Evolutionary conservation across 2,329 filamentous ascomycete genomes (phyloP), one percentile per base, ranked within the genome.

Genomic region (Ilyonectria sp.): DNA sequence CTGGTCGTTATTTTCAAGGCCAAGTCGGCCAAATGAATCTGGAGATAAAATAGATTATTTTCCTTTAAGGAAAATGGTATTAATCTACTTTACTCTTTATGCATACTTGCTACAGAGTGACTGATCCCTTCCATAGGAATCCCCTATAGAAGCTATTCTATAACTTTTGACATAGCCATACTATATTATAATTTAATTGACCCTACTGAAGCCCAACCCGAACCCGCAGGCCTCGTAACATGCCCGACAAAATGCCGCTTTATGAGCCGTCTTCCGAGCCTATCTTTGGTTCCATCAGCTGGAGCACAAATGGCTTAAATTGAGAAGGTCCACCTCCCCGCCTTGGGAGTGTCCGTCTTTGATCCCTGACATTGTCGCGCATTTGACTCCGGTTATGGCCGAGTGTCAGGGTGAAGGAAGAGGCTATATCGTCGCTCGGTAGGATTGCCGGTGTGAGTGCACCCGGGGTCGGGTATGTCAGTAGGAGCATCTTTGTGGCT

Each of bases 311-410:
- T 17, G 59, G 63, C 35, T 54, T 63, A 29, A 69, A 52, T 44
- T 63, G 59, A 19, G 59, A 63, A n/a, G 67, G 63, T 19, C 59
- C 66, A 2, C 54, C 63, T 17, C 60, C 67, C n/a, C 59, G 56
- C 44, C 64, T 67, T 17, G 50, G 54, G 17, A 56, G 13, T 26
- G 31, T 9, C 40, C 57, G 55, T 29, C 56, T 56, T 15, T 40
- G 35, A 9, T 50, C 63, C 56, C 46, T 53, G 17, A 15, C 21
- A 33, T 56, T 57, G 6, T 46, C 66, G 11, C 56, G 55, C 56
- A 68, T 62, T 5, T 26, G 53, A 5, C 31, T 49, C 46, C 63
- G 60, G 50, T 46, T 60, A 19, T 57, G 59, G 1, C 53, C 67
- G 52, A 67, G 52, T 37, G 19, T 33, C 7, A 67, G 29, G 11